Percentiles rank a stretch among this genome's conserved stretches.
Evolutionary conservation across 257 asterid species (phyloP).

Genomic region (Ajuga chamaepitys): DNA sequence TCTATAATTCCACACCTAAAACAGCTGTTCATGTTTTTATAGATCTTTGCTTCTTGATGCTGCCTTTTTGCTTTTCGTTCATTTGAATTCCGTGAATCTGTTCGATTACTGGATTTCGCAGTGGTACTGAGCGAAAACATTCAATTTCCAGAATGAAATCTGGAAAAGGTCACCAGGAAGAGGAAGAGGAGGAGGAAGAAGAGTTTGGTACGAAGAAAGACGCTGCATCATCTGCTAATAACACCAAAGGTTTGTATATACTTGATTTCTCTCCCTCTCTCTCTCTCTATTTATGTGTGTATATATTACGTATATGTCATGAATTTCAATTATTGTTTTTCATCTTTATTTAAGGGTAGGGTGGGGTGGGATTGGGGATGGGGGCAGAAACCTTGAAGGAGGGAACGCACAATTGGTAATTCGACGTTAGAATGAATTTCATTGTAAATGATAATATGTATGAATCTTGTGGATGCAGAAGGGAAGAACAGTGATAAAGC

Average conservation of each 20-base stretch:
- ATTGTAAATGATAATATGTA: background rate
- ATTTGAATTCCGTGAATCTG: conserved; percentile 21
- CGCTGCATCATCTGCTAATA: conserved; percentile 45
- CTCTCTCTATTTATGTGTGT: background rate
- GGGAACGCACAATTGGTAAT: background rate
- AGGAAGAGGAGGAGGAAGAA: conserved; percentile 72
- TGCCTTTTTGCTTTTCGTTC: conserved; percentile 6
- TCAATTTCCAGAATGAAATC: conserved; percentile 54
- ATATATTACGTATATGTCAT: too few relatives aligned
- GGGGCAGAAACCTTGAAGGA: background rate
- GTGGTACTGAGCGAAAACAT: conserved; percentile 12
- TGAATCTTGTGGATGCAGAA: conserved; percentile 36
- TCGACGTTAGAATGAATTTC: conserved; percentile 7
- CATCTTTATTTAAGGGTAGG: background rate
- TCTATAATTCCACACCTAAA: conserved; percentile 11
- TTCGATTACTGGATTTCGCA: conserved; percentile 24
- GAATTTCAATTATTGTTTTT: background rate
- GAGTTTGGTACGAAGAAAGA: conserved; percentile 55
- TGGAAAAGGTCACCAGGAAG: conserved; percentile 64
- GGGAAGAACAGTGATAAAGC: conserved; percentile 54
- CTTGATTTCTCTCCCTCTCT: background rate
- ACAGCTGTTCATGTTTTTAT: conserved; percentile 5
- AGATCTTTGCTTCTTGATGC: conserved; percentile 31
- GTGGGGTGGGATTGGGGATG: background rate
- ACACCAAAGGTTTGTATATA: conserved; percentile 38